phyloP scores from a whole-genome alignment of 768 basidiomycete species.

The Cyathus striatus region DNA sequence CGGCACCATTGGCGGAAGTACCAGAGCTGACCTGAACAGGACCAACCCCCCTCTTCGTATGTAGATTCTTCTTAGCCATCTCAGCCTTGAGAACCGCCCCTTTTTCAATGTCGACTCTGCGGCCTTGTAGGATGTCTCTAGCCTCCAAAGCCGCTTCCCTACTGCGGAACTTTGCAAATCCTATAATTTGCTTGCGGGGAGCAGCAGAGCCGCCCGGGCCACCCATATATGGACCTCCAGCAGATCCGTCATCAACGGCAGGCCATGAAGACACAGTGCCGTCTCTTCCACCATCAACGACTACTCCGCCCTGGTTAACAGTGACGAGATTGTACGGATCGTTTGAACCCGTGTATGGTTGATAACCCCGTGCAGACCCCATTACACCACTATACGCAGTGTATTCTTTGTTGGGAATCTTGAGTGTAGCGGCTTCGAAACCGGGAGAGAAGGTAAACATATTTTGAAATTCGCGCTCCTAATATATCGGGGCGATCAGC shows the following conservation, averaged over 20 bases:
- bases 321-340: slow-evolving; percentile 85
- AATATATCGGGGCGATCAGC: no score
- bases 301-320: slow-evolving; percentile 76
- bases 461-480: slow-evolving; percentile 99
- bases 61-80: slow-evolving; percentile 99
- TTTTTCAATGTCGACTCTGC: slow-evolving; percentile 88
- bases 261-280: slow-evolving; percentile 72
- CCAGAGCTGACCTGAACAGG: slow-evolving; percentile 47
- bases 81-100: slow-evolving; percentile 94
- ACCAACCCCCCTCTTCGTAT: slow-evolving; percentile 90
- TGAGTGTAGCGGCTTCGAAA: slow-evolving; percentile 96
- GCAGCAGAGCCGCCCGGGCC: slow-evolving; percentile 28
- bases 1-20: slow-evolving; percentile 13
- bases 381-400: slow-evolving; percentile 59
- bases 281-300: slow-evolving; percentile 75
- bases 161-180: slow-evolving; percentile 93
- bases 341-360: slow-evolving; percentile 48
- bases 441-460: slow-evolving; percentile 97
- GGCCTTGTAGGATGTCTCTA: slow-evolving; percentile 82
- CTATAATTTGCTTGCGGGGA: slow-evolving; percentile 94
- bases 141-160: slow-evolving; percentile 85
- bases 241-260: slow-evolving; percentile 27
- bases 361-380: slow-evolving; percentile 15
- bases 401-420: slow-evolving; percentile 92
- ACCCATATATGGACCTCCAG: slow-evolving; percentile 19